Evolutionary conservation across 768 basidiomycete genomes (phyloP).

Genomic region (Suillus clintonianus): DNA sequence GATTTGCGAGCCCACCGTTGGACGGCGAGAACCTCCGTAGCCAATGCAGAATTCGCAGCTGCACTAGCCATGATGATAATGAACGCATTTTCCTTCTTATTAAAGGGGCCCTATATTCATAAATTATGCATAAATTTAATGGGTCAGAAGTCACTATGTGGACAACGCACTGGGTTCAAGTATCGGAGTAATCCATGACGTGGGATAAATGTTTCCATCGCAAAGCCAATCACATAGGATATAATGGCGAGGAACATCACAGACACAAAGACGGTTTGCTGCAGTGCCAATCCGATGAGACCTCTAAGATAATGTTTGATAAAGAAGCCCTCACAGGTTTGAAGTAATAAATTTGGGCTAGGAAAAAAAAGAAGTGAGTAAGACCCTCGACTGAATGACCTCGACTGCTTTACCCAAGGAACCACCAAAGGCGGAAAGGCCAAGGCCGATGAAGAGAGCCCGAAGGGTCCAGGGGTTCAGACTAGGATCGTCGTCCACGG

Average conservation of each 20-base stretch:
- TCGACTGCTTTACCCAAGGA: conserved; percentile 40
- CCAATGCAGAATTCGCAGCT: conserved; percentile 54
- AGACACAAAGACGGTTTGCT: conserved; percentile 56
- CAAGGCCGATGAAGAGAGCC: conserved; percentile 54
- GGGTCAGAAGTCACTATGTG: neutral
- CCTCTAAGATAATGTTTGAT: neutral
- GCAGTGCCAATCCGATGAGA: neutral
- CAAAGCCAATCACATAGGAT: conserved; percentile 50
- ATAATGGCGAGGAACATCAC: conserved; percentile 56
- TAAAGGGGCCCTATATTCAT: conserved; percentile 50
- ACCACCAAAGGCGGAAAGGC: conserved; percentile 52
- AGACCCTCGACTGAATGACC: conserved; percentile 8
- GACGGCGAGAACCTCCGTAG: conserved; percentile 54
- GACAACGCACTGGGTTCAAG: conserved; percentile 45
- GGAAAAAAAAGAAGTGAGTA: conserved; percentile 1
- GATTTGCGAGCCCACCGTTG: conserved; percentile 32
- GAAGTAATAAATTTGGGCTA: conserved; percentile 63
- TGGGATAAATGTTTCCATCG: conserved; percentile 49
- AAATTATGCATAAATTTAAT: neutral
- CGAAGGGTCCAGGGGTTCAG: conserved; percentile 41
- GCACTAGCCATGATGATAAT: conserved; percentile 60
- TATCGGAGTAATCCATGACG: conserved; percentile 45
- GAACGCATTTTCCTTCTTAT: conserved; percentile 61
- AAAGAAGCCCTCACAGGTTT: conserved; percentile 44
- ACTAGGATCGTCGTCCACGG: conserved; percentile 34